Evolutionary conservation across 164 flowering plant species (phyloP), one percentile per base, ranked within the genome.

Genomic region (Euptelea pleiosperma): DNA sequence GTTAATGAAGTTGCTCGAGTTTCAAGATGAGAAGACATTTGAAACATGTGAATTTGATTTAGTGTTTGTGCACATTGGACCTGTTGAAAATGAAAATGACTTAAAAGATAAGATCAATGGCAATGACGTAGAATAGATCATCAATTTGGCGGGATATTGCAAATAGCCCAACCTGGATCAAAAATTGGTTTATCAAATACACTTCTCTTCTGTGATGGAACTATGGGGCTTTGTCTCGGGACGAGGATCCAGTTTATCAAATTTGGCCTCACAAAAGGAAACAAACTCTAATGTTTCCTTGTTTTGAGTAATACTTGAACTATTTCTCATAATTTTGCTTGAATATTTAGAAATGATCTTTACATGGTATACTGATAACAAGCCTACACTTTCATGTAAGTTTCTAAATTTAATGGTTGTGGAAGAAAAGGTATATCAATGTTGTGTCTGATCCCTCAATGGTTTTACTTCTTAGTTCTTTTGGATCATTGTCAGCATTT

Each of bases 181-280:
- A 81, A 80, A 64, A 74, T 85, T 43, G 64, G 79, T 65, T 81
- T 93, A n/a, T 9, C 85, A 90, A 41, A 71, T 91, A 57, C 93
- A 85, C 69, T 62, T 89, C 19, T 89, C 97, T 31, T 65, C 91
- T 47, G 74, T 91, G 9, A 70, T 91, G n/a, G 89, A 75, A 97
- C 73, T 91, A 81, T 63, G 96, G 93, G 42, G 54, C 55, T 51
- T 75, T 69, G 11, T 26, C 70, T 3, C 68, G 66, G 35, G 61
- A 61, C 49, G 83, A 78, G 46, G 64, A 65, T 19, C 63, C 15
- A 45, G 58, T 44, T 75, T 72, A 4, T 75, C 77, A 16, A 57
- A 70, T 58, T 50, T 55, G 61, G 46, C 43, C 18, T 30, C 63
- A 15, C 57, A 63, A 24, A 59, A 58, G 49, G 77, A 61, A 29